Conservation (phyloP, 108 stramenopile species). For the Cyclotella sp. region DNA sequence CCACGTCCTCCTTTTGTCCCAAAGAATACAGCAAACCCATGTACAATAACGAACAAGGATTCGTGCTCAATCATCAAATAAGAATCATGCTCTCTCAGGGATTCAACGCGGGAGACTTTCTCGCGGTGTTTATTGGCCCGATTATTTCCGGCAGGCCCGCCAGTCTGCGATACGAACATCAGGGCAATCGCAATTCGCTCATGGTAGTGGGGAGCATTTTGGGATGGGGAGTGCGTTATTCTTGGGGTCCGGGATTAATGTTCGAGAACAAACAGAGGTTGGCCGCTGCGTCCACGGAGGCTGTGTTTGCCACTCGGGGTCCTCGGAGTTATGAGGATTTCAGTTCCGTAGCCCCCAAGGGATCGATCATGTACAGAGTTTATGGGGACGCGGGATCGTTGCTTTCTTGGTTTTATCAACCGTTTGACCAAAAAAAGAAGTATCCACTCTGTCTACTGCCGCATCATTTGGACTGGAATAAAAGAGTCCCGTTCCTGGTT, state of each 20-base stretch:
- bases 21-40: background rate
- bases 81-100: background rate
- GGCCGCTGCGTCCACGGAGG: background rate
- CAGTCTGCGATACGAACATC: background rate
- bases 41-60: conserved; percentile 1
- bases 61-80: background rate
- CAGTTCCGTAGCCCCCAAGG: background rate
- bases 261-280: background rate
- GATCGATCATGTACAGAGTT: background rate
- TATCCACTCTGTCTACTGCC: conserved; percentile 4
- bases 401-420: conserved; percentile 13
- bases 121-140: background rate
- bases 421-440: background rate
- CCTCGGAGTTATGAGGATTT: conserved; percentile 5
- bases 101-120: conserved; percentile 10
- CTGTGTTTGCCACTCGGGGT: conserved; percentile 1
- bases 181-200: background rate
- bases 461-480: conserved; percentile 16
- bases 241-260: conserved; percentile 13
- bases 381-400: conserved; percentile 3
- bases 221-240: conserved; percentile 8
- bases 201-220: conserved; percentile 5
- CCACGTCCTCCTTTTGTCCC: background rate
- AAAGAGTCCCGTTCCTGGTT: background rate
- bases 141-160: conserved; percentile 5